phyloP scores from a whole-genome alignment of 2,329 filamentous ascomycete genomes.

The Rosellinia necatrix region DNA sequence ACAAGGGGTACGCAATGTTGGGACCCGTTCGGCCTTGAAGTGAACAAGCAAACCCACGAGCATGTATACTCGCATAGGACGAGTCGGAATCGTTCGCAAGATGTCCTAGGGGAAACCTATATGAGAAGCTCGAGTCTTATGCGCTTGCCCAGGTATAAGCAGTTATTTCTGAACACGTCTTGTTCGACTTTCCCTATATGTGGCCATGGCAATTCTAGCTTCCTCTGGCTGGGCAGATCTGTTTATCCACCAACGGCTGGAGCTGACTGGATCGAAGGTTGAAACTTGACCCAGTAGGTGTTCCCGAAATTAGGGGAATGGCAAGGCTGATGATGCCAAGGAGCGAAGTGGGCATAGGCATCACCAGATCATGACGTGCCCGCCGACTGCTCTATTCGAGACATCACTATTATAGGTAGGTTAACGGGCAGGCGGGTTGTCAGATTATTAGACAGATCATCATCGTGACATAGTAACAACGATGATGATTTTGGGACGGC shows the following conservation, averaged over 20 bases:
- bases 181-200: not conserved
- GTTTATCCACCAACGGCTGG: not conserved
- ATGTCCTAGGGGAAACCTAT: too few species aligned
- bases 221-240: not conserved
- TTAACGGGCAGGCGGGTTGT: too few species aligned
- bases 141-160: too few species aligned
- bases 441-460: not conserved
- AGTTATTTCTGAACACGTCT: not conserved
- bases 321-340: conserved; percentile 1
- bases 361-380: conserved; percentile 4
- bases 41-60: too few species aligned
- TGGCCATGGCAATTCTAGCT: too few species aligned
- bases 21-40: too few species aligned
- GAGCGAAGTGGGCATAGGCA: not conserved
- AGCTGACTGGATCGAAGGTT: not conserved
- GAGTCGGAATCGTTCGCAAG: too few species aligned
- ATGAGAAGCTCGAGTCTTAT: too few species aligned
- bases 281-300: not conserved
- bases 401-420: too few species aligned
- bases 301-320: conserved; percentile 2
- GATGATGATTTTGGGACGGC: not conserved
- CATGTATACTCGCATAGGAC: too few species aligned
- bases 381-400: not conserved
- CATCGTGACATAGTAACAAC: not conserved
- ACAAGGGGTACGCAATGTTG: too few species aligned